Percentiles rank a stretch among this genome's conserved stretches.
phyloP scores from a whole-genome alignment of 106 monocot species.

The Posidonia australis region DNA sequence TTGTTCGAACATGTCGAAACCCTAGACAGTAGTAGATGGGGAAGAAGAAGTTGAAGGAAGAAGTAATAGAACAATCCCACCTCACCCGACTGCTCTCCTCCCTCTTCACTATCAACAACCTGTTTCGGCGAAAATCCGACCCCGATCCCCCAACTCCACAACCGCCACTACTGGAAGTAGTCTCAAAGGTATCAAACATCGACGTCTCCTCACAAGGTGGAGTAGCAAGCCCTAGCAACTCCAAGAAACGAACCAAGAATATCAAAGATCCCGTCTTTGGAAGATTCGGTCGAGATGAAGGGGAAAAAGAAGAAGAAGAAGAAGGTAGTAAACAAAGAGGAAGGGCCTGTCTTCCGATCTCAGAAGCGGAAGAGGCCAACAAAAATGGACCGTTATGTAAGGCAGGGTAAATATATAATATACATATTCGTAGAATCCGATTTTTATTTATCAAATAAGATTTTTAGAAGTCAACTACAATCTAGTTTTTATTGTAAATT shows the following conservation, averaged over 20 bases:
- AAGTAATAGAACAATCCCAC: background rate
- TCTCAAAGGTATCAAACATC: no score
- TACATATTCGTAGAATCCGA: no score
- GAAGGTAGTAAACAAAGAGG: background rate
- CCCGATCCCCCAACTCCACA: background rate
- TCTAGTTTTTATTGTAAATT: no score
- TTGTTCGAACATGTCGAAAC: background rate
- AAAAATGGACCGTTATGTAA: no score
- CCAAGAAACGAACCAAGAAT: constrained; percentile 17
- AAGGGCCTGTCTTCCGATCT: no score
- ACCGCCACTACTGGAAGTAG: background rate
- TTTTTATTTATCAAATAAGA: no score
- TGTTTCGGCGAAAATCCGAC: constrained; percentile 71
- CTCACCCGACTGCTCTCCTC: constrained; percentile 20
- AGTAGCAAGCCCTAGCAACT: background rate
- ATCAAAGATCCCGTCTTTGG: background rate
- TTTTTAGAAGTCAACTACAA: no score
- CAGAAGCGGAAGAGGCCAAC: constrained; percentile 79
- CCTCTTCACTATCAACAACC: constrained; percentile 78
- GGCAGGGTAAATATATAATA: no score
- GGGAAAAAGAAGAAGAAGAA: constrained; percentile 31
- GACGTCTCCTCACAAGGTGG: background rate
- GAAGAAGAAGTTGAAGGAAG: constrained; percentile 26
- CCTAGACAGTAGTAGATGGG: constrained; percentile 3
- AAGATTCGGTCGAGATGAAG: background rate